Evolutionary conservation across 2,329 filamentous ascomycete genomes (phyloP).

Genomic region (Microdochium nivale): DNA sequence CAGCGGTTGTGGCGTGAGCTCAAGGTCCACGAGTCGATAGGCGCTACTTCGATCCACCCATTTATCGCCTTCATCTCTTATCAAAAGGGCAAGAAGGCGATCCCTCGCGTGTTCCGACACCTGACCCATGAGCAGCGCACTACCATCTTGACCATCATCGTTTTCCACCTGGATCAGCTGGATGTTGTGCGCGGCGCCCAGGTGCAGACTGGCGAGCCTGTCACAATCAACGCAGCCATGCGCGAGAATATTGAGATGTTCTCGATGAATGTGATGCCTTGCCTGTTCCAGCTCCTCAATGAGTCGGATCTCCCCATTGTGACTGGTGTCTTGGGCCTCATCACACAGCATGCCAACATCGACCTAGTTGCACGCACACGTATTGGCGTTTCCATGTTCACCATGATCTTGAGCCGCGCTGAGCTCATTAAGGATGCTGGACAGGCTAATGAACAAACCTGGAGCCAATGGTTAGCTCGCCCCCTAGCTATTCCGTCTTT

Average conservation of each 20-base stretch:
- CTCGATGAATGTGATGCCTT: slow-evolving; percentile 78
- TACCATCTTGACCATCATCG: slow-evolving; percentile 91
- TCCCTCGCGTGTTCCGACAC: slow-evolving; percentile 90
- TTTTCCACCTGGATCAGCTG: slow-evolving; percentile 84
- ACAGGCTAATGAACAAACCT: slow-evolving; percentile 60
- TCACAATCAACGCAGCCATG: slow-evolving; percentile 61
- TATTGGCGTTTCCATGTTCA: slow-evolving; percentile 82
- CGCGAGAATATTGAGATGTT: slow-evolving; percentile 93
- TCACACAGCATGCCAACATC: slow-evolving; percentile 74
- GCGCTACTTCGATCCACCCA: slow-evolving; percentile 68
- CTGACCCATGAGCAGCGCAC: slow-evolving; percentile 88
- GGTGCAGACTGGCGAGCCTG: slow-evolving; percentile 61
- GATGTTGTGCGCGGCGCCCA: slow-evolving; percentile 82
- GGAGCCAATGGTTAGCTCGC: slow-evolving; percentile 64
- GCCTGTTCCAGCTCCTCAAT: slow-evolving; percentile 80
- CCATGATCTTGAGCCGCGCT: slow-evolving; percentile 87
- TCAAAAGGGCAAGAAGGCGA: slow-evolving; percentile 91
- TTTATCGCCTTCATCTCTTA: slow-evolving; percentile 96
- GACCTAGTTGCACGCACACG: slow-evolving; percentile 78
- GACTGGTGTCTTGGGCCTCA: slow-evolving; percentile 77
- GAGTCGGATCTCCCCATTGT: slow-evolving; percentile 89
- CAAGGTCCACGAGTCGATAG: slow-evolving; percentile 90
- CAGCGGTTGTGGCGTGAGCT: slow-evolving; percentile 75
- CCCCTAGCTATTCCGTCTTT: not conserved
- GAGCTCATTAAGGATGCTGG: slow-evolving; percentile 84